Conservation (phyloP, 2,329 filamentous ascomycete species). For the Lachnellula suecica region DNA sequence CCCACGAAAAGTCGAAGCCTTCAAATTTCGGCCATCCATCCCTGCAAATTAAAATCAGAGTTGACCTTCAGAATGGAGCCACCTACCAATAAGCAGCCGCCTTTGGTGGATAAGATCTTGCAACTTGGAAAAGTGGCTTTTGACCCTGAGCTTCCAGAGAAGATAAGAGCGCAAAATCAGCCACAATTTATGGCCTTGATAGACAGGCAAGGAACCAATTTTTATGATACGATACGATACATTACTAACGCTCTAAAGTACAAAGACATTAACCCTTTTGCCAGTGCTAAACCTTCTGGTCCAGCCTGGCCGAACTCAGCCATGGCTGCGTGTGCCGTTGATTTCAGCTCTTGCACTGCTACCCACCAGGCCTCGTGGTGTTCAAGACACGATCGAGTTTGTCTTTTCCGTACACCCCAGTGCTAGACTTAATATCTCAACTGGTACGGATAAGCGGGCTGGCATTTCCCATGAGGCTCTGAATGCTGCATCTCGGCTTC, state of each 20-base stretch:
- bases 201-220: constrained; percentile 17
- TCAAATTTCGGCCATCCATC: too few species aligned
- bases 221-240: neutral
- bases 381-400: constrained; percentile 69
- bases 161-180: constrained; percentile 13
- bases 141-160: constrained; percentile 25
- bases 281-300: constrained; percentile 62
- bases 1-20: too few species aligned
- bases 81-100: constrained; percentile 15
- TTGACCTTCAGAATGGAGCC: neutral
- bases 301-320: constrained; percentile 56
- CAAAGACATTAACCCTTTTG: constrained; percentile 54
- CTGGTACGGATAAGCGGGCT: constrained; percentile 47
- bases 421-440: constrained; percentile 15
- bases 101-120: constrained; percentile 29
- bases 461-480: constrained; percentile 69
- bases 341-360: constrained; percentile 58
- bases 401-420: constrained; percentile 66
- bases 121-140: constrained; percentile 29
- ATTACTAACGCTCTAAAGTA: constrained; percentile 28
- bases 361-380: constrained; percentile 61
- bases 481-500: constrained; percentile 58
- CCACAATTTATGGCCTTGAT: constrained; percentile 23
- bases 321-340: constrained; percentile 59
- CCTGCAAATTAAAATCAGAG: neutral